Evolutionary conservation across 1,284 basidiomycete genomes (phyloP), one percentile per base, ranked within the genome.

Genomic region (Quambalaria eucalypti): DNA sequence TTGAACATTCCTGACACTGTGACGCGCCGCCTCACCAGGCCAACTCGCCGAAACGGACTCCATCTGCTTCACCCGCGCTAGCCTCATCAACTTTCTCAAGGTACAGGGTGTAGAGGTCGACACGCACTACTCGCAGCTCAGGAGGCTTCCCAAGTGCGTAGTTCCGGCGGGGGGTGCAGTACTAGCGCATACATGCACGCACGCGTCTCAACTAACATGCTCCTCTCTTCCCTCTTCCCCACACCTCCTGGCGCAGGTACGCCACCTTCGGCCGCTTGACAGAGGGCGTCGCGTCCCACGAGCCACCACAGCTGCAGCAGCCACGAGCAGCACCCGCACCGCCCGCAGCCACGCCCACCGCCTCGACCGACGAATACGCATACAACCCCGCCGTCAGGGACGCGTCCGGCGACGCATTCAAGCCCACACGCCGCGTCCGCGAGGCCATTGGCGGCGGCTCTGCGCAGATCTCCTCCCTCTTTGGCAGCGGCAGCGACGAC

Each of bases 1-100:
- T 5, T 28, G 33, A 4, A 33, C 26, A 12, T 29, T 28, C 16
- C 2, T 21, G n/a, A n/a, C 5, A 2, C 29, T 29, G 10, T 12
- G 6, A 7, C 51, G 29, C 16, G 10, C 52, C n/a, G n/a, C n/a
- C n/a, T n/a, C n/a, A n/a, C n/a, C n/a, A 67, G 67, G 63, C 25
- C 54, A 50, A 38, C 38, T 70, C 36, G 60, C 62, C 1, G 58
- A 58, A 30, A 56, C 50, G 31, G 64, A 65, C 42, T 57, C 57
- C 57, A 68, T 71, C 42, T 64, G 69, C 52, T 71, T 71, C 48
- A 68, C 69, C 36, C 69, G 69, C 54, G 60, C 56, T 16, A 55
- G 56, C 51, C 61, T 71, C 47, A 51, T 71, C 51, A 14, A 39
- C 48, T 71, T 68, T 40, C 63, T 69, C 62, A 69, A 69, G 61